Evolutionary conservation across 345 rosid genomes (phyloP), one percentile per base, ranked within the genome.

Genomic region (Sonneratia caseolaris): DNA sequence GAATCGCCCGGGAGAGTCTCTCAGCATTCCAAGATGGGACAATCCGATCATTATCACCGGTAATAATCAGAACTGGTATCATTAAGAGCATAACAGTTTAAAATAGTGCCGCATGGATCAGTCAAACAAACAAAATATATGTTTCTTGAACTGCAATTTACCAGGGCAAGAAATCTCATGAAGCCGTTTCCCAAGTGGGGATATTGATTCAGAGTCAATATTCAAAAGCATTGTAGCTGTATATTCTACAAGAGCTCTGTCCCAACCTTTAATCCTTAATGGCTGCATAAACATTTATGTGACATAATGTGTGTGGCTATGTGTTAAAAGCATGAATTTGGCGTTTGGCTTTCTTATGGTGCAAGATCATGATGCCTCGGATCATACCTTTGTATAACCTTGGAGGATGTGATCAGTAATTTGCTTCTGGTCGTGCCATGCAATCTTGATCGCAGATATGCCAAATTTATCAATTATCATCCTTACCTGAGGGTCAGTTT

Each of bases 11-110:
- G 32, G 92, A 72, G 70, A 93, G 86, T 78, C 85, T 81, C 85
- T 85, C 76, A 5, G 96, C 92, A 78, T 91, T 94, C 97, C 98
- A 91, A 37, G 96, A 75, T 32, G 98, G 97, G 65, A 91, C 96
- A 21, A 94, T 79, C 68, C 93, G 86, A 77, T 91, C 98, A 51
- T 81, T 79, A 70, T 94, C 96, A 0, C 98, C 97, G 0, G 97
- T 87, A 75, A 94, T 66, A 27, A 94, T 86, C 69, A 91, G 79
- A 81, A 94, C 93, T 89, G 70, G 19, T 22, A 22, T 10, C 37
- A 68, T 11, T 32, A 62, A 62, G 66, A 62, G 66, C 37, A 62
- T 24, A 62, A 62, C 37, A 32, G 5, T 37, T 27, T 62, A 37
- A 62, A 32, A 27, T 11, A 62, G 3, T 24, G 4, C 19, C 38